Conservation (phyloP, 306 rosid genomes). For the Datisca glomerata region DNA sequence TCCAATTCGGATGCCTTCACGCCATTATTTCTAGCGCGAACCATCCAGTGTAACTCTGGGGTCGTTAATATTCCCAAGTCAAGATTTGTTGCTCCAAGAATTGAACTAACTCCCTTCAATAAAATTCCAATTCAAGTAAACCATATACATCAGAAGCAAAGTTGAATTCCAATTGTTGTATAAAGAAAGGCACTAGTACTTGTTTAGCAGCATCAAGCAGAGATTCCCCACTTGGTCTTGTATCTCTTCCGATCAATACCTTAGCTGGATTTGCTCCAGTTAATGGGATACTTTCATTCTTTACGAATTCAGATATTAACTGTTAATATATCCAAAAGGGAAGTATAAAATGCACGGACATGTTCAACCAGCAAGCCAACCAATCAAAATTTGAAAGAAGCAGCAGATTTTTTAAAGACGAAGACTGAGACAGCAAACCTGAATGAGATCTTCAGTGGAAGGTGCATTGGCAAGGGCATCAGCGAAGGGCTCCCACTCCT, state of each 20-base stretch:
- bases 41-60: slow-evolving; percentile 93
- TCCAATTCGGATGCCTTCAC: slow-evolving; percentile 41
- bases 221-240: slow-evolving; percentile 76
- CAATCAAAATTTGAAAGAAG: not conserved
- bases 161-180: not conserved
- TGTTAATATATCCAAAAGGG: slow-evolving; percentile 10
- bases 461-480: slow-evolving; percentile 60
- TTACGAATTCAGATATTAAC: slow-evolving; percentile 51
- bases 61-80: slow-evolving; percentile 87
- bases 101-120: slow-evolving; percentile 64
- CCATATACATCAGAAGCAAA: not conserved
- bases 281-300: slow-evolving; percentile 40
- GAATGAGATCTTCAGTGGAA: slow-evolving; percentile 46
- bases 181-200: slow-evolving; percentile 18
- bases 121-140: not conserved
- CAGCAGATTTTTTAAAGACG: not conserved
- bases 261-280: slow-evolving; percentile 31
- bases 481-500: slow-evolving; percentile 89
- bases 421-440: slow-evolving; percentile 10
- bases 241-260: slow-evolving; percentile 80
- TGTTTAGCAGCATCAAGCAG: slow-evolving; percentile 80
- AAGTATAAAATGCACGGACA: too few relatives aligned
- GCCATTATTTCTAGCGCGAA: slow-evolving; percentile 59
- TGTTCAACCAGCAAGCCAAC: not conserved
- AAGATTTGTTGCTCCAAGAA: slow-evolving; percentile 45